Base-by-base conservation (phyloP, 1,139 yeast genomes). In the Magnusiomyces starmeri region DNA sequence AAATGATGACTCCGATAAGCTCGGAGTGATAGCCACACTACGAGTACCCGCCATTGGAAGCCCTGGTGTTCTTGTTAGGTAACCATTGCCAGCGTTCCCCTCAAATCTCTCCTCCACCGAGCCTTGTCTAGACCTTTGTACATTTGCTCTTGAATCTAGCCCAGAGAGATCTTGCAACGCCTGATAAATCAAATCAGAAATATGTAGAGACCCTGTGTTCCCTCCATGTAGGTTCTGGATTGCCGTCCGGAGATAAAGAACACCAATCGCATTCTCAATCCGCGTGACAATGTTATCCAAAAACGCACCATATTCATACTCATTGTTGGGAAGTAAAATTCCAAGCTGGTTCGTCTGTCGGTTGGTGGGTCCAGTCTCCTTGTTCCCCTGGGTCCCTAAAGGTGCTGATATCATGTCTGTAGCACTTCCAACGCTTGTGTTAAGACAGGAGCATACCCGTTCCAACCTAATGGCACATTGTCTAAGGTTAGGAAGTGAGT, bases 221-320 rank as follows among this genome's bases (percentile, higher is more conserved):
- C n/a, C n/a, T n/a, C n/a, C n/a, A n/a, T n/a, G n/a, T n/a, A n/a
- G n/a, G n/a, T n/a, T n/a, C n/a, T n/a, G n/a, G n/a, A n/a, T 40
- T 4, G 56, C 35, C 12, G 51, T 37, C 4, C 55, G 51, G 24
- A 54, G 35, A 12, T 42, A 61, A 52, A 65, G 49, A 26, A 65
- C 62, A 4, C 63, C 51, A 39, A 65, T 46, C n/a, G 65, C 60
- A 49, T 76, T 78, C 61, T 83, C 89, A 50, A 83, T 75, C 60
- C 89, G 70, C 0, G 86, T 80, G 26, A 82, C 78, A 26, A 81
- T 67, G 60, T 81, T 85, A 54, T 81, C 83, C 57, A 83, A 70
- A 51, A 82, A 72, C n/a, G 75, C 69, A 34, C 79, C 57, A 51
- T 69, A 60, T 47, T 73, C 76, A 45, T 63, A 59, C 48, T 73